A percentile compares a stretch with the other conserved stretches of the same genome.
These are phyloP conservation scores for Hawksworthiomyces lignivorus DNA, from an alignment of 2,329 filamentous ascomycete species.

Conservation along the genomic window DNA sequence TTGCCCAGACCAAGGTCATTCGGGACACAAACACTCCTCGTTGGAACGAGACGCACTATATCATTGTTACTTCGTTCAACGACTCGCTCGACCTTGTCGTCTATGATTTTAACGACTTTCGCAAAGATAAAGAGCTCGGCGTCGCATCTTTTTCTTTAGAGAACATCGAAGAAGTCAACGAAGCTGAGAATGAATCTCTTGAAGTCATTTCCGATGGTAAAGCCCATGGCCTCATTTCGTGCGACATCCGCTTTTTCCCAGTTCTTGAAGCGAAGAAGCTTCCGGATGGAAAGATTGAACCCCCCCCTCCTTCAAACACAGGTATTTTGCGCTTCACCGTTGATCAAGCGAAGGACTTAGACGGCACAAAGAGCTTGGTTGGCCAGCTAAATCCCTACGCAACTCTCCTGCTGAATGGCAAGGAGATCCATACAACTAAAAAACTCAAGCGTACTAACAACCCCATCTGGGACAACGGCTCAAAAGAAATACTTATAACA, in stretches of 20 bases:
- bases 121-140: conserved; percentile 94
- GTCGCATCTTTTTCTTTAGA: conserved; percentile 80
- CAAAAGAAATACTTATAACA: conserved; percentile 90
- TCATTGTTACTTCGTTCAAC: conserved; percentile 85
- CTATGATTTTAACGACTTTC: conserved; percentile 90
- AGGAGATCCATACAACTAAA: conserved; percentile 80
- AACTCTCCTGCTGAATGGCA: conserved; percentile 79
- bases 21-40: conserved; percentile 77
- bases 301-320: conserved; percentile 81
- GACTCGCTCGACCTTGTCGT: conserved; percentile 79
- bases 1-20: conserved; percentile 84
- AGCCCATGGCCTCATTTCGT: conserved; percentile 67
- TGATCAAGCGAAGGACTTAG: conserved; percentile 93
- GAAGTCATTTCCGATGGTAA: conserved; percentile 82
- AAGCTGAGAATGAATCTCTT: conserved; percentile 76
- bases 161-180: conserved; percentile 65
- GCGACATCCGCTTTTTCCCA: conserved; percentile 91
- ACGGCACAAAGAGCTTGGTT: conserved; percentile 84
- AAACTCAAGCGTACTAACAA: conserved; percentile 97
- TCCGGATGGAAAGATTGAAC: conserved; percentile 69
- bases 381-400: conserved; percentile 90
- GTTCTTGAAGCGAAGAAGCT: conserved; percentile 67
- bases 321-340: conserved; percentile 91
- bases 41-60: conserved; percentile 96
- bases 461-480: conserved; percentile 88